phyloP scores from a whole-genome alignment of 2,329 filamentous ascomycete species.

The Ophioceras dolichostomum region DNA sequence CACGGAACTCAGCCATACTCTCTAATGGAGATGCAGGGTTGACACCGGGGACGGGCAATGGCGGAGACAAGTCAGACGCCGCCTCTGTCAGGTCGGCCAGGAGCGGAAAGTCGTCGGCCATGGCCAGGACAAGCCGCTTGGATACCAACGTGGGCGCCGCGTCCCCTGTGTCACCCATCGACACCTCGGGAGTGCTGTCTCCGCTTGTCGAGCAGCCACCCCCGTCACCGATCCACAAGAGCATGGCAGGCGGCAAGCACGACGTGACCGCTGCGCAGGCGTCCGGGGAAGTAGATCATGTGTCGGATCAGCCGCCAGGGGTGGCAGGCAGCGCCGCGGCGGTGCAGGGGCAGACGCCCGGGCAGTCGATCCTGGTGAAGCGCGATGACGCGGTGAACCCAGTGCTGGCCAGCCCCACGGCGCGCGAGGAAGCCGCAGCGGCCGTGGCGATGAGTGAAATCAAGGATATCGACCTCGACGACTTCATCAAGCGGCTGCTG shows the following conservation, averaged over 20 bases:
- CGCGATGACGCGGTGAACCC: slow-evolving; percentile 45
- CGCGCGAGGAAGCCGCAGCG: slow-evolving; percentile 16
- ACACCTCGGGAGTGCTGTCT: slow-evolving; percentile 27
- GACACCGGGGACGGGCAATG: too few relatives aligned
- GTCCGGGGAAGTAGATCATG: slow-evolving; percentile 83
- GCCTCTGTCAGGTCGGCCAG: slow-evolving; percentile 62
- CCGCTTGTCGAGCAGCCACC: slow-evolving; percentile 48
- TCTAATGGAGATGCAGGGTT: slow-evolving; percentile 49
- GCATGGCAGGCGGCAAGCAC: slow-evolving; percentile 59
- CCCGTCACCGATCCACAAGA: slow-evolving; percentile 77
- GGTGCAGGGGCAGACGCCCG: slow-evolving; percentile 45
- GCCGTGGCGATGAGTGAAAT: slow-evolving; percentile 78
- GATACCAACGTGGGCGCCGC: slow-evolving; percentile 33
- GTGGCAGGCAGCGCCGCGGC: slow-evolving; percentile 40
- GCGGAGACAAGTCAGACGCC: slow-evolving; percentile 57
- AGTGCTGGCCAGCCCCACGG: slow-evolving; percentile 24
- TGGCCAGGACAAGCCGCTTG: slow-evolving; percentile 30
- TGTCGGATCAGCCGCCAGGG: slow-evolving; percentile 79
- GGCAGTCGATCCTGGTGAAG: slow-evolving; percentile 82
- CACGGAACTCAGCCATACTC: slow-evolving; percentile 60
- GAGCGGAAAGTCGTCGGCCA: slow-evolving; percentile 38
- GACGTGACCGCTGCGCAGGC: slow-evolving; percentile 72
- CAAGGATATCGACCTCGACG: slow-evolving; percentile 87
- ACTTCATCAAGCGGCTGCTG: slow-evolving; percentile 89
- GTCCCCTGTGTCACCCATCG: slow-evolving; percentile 27